phyloP scores from a whole-genome alignment of 371 early-diverging fungal species.

The Parasitella parasitica region DNA sequence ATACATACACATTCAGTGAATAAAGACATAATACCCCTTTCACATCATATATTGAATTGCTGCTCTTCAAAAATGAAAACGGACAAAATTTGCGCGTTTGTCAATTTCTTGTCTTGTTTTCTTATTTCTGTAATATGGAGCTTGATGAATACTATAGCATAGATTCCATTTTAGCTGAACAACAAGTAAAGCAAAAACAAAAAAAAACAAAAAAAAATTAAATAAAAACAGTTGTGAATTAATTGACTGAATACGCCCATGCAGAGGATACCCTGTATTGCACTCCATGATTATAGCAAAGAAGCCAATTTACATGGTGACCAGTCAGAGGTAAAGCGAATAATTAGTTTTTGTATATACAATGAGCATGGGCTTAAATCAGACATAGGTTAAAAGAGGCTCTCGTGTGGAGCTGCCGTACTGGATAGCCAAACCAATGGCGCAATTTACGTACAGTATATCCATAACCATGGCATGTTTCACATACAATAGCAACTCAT shows the following conservation, averaged over 20 bases:
- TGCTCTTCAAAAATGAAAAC: too few species aligned
- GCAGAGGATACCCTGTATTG: conserved; percentile 49
- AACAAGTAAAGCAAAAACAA: conserved; percentile 22
- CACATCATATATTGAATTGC: too few species aligned
- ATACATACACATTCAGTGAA: too few species aligned
- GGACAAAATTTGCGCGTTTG: not conserved
- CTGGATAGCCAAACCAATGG: conserved; percentile 47
- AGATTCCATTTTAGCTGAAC: conserved; percentile 50
- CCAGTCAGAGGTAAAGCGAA: conserved; percentile 24
- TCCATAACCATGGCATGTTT: too few species aligned
- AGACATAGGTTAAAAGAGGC: not conserved
- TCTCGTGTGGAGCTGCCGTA: conserved; percentile 44
- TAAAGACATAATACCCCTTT: too few species aligned
- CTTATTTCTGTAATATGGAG: conserved; percentile 22
- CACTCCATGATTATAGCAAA: conserved; percentile 29
- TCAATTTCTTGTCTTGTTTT: not conserved
- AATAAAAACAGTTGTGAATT: too few species aligned
- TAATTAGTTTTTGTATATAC: not conserved
- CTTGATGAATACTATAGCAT: conserved; percentile 53
- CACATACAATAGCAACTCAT: not conserved
- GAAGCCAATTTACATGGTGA: conserved; percentile 42
- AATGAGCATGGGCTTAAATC: too few species aligned
- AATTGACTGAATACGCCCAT: too few species aligned
- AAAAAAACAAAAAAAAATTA: too few species aligned
- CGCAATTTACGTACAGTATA: conserved; percentile 35